phyloP scores from a whole-genome alignment of 2,329 filamentous ascomycete genomes.

The Penicillium sp. region DNA sequence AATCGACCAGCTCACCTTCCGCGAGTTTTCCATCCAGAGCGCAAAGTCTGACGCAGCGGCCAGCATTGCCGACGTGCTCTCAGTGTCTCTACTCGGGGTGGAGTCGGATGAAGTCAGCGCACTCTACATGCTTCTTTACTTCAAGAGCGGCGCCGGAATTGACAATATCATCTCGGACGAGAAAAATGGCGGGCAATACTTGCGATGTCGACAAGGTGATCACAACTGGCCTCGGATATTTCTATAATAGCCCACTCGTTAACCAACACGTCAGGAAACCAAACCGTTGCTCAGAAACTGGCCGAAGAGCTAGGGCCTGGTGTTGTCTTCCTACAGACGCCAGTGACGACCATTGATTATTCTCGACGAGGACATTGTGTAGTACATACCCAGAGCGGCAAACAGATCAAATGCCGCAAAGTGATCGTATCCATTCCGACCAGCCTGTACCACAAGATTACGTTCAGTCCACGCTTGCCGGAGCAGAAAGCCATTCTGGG shows the following conservation, averaged over 20 bases:
- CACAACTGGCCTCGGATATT: no score
- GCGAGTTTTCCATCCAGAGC: background rate
- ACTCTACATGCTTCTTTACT: constrained; percentile 60
- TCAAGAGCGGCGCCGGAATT: constrained; percentile 56
- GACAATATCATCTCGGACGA: constrained; percentile 56
- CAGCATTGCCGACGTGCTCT: constrained; percentile 42
- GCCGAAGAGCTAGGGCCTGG: constrained; percentile 24
- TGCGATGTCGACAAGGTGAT: constrained; percentile 36
- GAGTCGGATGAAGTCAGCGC: constrained; percentile 56
- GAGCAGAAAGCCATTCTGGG: constrained; percentile 30
- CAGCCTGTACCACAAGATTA: constrained; percentile 52
- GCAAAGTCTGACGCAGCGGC: constrained; percentile 30
- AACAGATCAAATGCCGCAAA: constrained; percentile 27
- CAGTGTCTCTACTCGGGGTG: constrained; percentile 47
- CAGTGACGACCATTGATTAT: background rate
- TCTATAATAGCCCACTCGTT: background rate
- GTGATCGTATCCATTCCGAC: constrained; percentile 56
- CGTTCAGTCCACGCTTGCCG: constrained; percentile 50
- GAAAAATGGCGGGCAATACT: constrained; percentile 57
- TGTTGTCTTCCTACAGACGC: background rate
- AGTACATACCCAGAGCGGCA: constrained; percentile 7
- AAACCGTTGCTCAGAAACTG: constrained; percentile 46
- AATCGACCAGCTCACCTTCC: background rate
- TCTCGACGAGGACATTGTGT: constrained; percentile 24
- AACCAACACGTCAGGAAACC: constrained; percentile 44